Percentiles rank a stretch among this genome's conserved stretches.
These are phyloP conservation scores for Eucalyptus marginata DNA, from an alignment of 345 rosid genomes.

Conservation along the genomic window DNA sequence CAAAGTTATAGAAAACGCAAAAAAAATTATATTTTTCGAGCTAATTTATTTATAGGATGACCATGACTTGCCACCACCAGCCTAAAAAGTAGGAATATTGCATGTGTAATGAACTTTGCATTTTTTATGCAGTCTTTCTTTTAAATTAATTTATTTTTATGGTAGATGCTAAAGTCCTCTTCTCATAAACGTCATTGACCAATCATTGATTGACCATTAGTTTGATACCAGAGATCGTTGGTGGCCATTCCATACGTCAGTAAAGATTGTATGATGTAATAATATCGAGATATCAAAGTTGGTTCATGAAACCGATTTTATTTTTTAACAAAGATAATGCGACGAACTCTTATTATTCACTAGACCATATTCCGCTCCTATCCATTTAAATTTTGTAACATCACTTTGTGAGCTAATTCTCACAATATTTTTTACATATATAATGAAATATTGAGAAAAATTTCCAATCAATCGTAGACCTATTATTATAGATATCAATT, in stretches of 20 bases:
- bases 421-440: neutral
- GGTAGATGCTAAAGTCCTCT: neutral
- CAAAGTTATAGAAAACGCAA: neutral
- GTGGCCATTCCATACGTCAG: neutral
- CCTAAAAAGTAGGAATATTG: neutral
- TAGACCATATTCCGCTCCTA: neutral
- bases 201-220: neutral
- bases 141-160: neutral
- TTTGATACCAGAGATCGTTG: neutral
- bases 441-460: neutral
- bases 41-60: neutral
- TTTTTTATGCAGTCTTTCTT: neutral
- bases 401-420: neutral
- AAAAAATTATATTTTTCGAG: neutral
- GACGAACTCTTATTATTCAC: neutral
- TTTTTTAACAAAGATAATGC: neutral
- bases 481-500: neutral
- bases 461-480: neutral
- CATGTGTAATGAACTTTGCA: neutral
- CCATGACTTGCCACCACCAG: neutral
- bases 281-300: neutral
- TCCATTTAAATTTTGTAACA: neutral
- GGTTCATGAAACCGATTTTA: neutral
- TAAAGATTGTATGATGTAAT: neutral
- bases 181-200: neutral